phyloP scores from a whole-genome alignment of 2,329 filamentous ascomycete genomes.

The Paraconiothyrium sp. region DNA sequence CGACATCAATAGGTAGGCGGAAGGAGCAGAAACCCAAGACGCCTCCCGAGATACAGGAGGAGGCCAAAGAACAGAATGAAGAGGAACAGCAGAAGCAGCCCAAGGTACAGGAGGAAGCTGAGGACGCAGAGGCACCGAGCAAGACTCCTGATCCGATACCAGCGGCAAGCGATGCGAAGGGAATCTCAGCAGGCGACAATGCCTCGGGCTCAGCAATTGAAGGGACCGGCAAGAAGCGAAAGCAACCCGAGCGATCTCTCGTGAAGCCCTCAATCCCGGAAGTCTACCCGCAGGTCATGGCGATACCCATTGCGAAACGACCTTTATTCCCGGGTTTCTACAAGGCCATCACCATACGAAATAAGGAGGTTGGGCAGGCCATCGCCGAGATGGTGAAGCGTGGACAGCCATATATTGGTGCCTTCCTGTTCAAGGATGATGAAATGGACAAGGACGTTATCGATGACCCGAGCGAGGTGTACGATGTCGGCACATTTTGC shows the following conservation, averaged over 20 bases:
- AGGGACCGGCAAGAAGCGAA: slow-evolving; percentile 73
- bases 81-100: slow-evolving; percentile 54
- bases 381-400: slow-evolving; percentile 97
- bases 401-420: slow-evolving; percentile 95
- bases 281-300: slow-evolving; percentile 96
- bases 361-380: slow-evolving; percentile 88
- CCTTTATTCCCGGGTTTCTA: slow-evolving; percentile 98
- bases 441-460: slow-evolving; percentile 94
- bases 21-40: slow-evolving; percentile 66
- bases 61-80: slow-evolving; percentile 48
- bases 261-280: slow-evolving; percentile 92
- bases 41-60: slow-evolving; percentile 58
- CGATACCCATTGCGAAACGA: slow-evolving; percentile 92
- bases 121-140: slow-evolving; percentile 54
- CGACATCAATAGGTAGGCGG: slow-evolving; percentile 56
- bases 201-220: slow-evolving; percentile 61
- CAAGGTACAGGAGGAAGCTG: slow-evolving; percentile 55
- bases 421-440: slow-evolving; percentile 97
- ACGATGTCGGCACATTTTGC: slow-evolving; percentile 96
- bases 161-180: slow-evolving; percentile 65
- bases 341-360: slow-evolving; percentile 96
- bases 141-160: slow-evolving; percentile 61
- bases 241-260: slow-evolving; percentile 76
- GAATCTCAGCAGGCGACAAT: slow-evolving; percentile 66
- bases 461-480: slow-evolving; percentile 86